Evolutionary conservation across 352 stramenopile species (phyloP).

Genomic region (Peronospora belbahrii): DNA sequence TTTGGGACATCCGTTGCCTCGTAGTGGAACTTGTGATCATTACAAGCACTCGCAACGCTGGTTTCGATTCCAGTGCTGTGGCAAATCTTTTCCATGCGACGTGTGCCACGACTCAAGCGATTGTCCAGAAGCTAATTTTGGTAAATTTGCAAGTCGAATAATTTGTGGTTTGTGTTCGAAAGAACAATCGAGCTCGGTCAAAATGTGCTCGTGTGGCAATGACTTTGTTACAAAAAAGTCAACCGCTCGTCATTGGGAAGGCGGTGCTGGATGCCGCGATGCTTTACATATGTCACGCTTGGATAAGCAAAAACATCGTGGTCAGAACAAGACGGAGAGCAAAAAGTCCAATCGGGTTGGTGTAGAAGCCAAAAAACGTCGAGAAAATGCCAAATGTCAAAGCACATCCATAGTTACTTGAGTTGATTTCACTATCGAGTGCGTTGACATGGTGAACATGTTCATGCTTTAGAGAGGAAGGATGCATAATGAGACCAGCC

Average conservation of each 20-base stretch:
- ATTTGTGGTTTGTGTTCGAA: constrained; percentile 81
- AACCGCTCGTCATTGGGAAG: constrained; percentile 65
- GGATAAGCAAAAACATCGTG: constrained; percentile 74
- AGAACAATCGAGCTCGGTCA: constrained; percentile 68
- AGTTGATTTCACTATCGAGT: too few relatives aligned
- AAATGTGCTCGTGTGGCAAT: constrained; percentile 71
- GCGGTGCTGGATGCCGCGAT: constrained; percentile 64
- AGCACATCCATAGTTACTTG: constrained; percentile 15
- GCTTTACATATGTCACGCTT: constrained; percentile 42
- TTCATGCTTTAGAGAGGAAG: too few relatives aligned
- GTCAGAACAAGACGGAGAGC: constrained; percentile 71
- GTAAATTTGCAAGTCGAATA: constrained; percentile 74
- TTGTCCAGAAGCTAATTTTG: constrained; percentile 56
- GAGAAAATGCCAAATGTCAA: constrained; percentile 19
- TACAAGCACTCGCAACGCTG: constrained; percentile 75
- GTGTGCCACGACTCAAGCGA: constrained; percentile 73
- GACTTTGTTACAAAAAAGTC: constrained; percentile 44
- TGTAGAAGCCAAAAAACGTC: constrained; percentile 37
- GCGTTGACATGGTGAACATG: not conserved
- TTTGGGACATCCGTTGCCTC: constrained; percentile 58
- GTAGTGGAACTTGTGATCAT: constrained; percentile 65
- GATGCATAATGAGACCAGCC: too few relatives aligned
- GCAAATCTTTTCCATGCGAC: constrained; percentile 73
- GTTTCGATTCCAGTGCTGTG: constrained; percentile 84
- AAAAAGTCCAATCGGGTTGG: constrained; percentile 76